A percentile compares a stretch with the other conserved stretches of the same genome.
phyloP scores from a whole-genome alignment of 495 filamentous ascomycete genomes.

The Talaromyces nanjingensis region DNA sequence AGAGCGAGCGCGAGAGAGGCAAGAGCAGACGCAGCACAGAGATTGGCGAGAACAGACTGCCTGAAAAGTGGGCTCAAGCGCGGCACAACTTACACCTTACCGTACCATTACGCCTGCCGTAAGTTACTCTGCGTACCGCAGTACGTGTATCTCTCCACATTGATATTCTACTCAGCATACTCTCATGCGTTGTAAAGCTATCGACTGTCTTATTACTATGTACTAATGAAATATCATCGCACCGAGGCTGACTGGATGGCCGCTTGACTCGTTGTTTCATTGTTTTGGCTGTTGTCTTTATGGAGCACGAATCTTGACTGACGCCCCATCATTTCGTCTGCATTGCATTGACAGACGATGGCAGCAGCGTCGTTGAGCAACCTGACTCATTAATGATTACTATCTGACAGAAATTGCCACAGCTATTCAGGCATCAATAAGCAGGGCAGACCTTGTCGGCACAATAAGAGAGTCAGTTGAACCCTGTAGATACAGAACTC shows the following conservation, averaged over 20 bases:
- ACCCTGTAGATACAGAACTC: neutral
- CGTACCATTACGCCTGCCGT: neutral
- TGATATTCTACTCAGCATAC: neutral
- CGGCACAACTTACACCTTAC: neutral
- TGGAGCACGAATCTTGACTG: neutral
- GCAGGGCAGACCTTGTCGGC: neutral
- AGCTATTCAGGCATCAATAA: neutral
- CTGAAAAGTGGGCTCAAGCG: slow-evolving; percentile 1
- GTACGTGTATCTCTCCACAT: neutral
- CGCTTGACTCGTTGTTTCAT: neutral
- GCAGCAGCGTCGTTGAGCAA: neutral
- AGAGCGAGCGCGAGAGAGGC: neutral
- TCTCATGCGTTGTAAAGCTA: neutral
- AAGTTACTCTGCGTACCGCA: neutral
- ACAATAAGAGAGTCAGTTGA: neutral
- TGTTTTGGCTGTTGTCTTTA: neutral
- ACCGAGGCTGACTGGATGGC: neutral
- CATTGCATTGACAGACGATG: neutral
- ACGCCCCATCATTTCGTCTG: neutral
- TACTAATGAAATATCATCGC: neutral
- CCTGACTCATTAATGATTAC: neutral
- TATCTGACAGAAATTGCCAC: neutral
- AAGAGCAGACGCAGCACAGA: neutral
- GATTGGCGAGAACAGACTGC: neutral
- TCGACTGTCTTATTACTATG: neutral